phyloP scores from a whole-genome alignment of 441 rosid genomes.

The Sinapis alba region DNA sequence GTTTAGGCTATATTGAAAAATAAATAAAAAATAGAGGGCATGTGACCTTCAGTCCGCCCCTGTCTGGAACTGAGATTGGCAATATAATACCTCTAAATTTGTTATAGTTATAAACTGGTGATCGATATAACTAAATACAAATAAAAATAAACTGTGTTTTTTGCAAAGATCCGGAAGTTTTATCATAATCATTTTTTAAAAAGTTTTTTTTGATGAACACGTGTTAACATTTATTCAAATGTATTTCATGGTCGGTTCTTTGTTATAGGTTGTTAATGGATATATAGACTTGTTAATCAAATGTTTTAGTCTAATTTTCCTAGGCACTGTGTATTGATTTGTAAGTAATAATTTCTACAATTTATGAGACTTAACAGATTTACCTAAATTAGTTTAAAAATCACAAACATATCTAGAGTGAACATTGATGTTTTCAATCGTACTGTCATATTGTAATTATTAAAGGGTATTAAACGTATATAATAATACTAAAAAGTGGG shows the following conservation, averaged over 20 bases:
- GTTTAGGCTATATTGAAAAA: too few relatives aligned
- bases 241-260: neutral
- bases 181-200: too few relatives aligned
- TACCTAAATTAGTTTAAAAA: neutral
- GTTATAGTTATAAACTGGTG: neutral
- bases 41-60: too few relatives aligned
- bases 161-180: neutral
- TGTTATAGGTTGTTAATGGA: neutral
- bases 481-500: neutral
- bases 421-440: neutral
- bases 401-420: neutral
- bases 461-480: neutral
- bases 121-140: too few relatives aligned
- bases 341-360: neutral
- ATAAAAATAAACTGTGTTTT: neutral
- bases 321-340: too few relatives aligned
- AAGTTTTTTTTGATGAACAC: neutral
- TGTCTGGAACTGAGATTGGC: neutral
- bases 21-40: too few relatives aligned
- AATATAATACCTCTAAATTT: neutral
- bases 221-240: too few relatives aligned
- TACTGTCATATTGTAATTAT: neutral
- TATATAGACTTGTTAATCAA: too few relatives aligned
- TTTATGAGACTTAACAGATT: neutral
- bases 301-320: too few relatives aligned